Evolutionary conservation across 2,329 filamentous ascomycete species (phyloP).

Genomic region (Aureobasidium leucospermi): DNA sequence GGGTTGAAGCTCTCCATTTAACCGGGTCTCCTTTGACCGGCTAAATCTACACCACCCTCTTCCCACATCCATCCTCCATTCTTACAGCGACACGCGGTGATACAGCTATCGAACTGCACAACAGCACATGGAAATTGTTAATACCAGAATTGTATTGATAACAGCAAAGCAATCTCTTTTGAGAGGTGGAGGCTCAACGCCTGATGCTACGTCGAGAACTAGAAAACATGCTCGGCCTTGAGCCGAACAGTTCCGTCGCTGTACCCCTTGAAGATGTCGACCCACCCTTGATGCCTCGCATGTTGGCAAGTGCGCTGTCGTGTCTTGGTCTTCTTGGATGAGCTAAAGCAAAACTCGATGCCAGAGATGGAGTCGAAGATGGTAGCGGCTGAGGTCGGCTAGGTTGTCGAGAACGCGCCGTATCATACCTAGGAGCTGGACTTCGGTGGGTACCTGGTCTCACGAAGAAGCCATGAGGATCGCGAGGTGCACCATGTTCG

Average conservation of each 20-base stretch:
- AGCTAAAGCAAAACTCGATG: constrained; percentile 4
- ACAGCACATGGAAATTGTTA: too few species aligned
- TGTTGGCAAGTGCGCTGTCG: constrained; percentile 15
- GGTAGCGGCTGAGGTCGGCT: constrained; percentile 16
- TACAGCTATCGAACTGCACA: too few species aligned
- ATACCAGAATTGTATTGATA: neutral
- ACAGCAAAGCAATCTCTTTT: neutral
- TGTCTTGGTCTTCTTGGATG: neutral
- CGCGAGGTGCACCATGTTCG: constrained; percentile 12
- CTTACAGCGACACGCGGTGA: too few species aligned
- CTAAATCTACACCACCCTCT: too few species aligned
- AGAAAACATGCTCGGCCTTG: neutral
- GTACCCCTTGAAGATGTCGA: neutral
- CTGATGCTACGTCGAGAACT: constrained; percentile 20
- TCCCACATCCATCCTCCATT: too few species aligned
- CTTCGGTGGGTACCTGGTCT: neutral
- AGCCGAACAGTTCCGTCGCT: neutral
- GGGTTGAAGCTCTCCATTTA: neutral
- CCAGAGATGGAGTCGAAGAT: constrained; percentile 4
- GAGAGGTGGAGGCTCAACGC: constrained; percentile 13
- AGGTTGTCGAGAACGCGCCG: neutral
- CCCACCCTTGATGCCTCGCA: constrained; percentile 22
- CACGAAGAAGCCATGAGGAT: constrained; percentile 15
- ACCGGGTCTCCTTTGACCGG: neutral
- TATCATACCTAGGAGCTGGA: neutral